Percentiles rank a stretch among this genome's conserved stretches.
Evolutionary conservation across 1,284 basidiomycete species (phyloP).

Genomic region (Rhodofomes roseus): DNA sequence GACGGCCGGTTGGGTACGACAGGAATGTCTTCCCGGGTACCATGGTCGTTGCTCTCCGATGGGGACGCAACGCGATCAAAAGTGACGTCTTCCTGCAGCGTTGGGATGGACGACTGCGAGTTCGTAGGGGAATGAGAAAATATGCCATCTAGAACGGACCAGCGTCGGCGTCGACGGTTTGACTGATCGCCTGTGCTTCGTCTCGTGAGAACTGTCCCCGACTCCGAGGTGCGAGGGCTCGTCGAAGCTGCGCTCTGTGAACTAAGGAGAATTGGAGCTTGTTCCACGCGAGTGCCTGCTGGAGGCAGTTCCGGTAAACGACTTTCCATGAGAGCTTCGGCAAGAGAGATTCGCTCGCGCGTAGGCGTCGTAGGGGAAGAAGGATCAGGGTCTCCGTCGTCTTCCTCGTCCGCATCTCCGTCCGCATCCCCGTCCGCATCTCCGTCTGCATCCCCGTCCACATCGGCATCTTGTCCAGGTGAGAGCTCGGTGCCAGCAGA

Average conservation of each 20-base stretch:
- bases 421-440: constrained; percentile 47
- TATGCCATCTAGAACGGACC: constrained; percentile 50
- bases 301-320: constrained; percentile 71
- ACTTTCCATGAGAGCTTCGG: constrained; percentile 72
- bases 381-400: constrained; percentile 41
- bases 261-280: constrained; percentile 64
- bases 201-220: constrained; percentile 30
- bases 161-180: constrained; percentile 43
- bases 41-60: constrained; percentile 9
- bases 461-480: constrained; percentile 21
- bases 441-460: constrained; percentile 45
- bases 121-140: constrained; percentile 27
- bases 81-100: constrained; percentile 17
- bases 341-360: constrained; percentile 64
- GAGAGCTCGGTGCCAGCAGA: constrained; percentile 25
- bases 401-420: too few species aligned
- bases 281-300: constrained; percentile 56
- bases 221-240: constrained; percentile 48
- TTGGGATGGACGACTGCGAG: constrained; percentile 22
- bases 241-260: constrained; percentile 40
- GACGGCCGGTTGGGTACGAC: constrained; percentile 16
- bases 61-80: constrained; percentile 22
- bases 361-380: constrained; percentile 31
- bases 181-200: constrained; percentile 27
- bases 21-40: constrained; percentile 20